Conservation (phyloP, 352 stramenopile species). For the Phytopythium aichiense region DNA sequence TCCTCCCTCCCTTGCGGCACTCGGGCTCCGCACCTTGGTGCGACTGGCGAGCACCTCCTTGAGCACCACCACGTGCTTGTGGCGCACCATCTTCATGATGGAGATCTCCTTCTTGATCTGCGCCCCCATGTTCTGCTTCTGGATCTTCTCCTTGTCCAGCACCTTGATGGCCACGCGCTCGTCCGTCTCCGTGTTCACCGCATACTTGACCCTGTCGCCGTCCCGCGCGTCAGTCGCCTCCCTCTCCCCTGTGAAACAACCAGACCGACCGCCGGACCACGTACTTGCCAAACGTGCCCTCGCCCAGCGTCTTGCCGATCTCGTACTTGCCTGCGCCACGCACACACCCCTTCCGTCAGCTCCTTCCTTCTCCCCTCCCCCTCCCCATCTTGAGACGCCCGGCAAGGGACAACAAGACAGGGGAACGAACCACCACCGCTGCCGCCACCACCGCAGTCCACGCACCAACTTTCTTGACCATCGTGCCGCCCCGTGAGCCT, state of each 20-base stretch:
- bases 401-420: background rate
- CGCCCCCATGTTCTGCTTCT: slow-evolving; percentile 97
- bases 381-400: background rate
- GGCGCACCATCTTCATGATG: slow-evolving; percentile 97
- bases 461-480: slow-evolving; percentile 65
- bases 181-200: slow-evolving; percentile 94
- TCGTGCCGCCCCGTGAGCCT: slow-evolving; percentile 4
- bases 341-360: background rate
- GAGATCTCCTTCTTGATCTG: slow-evolving; percentile 99
- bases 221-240: slow-evolving; percentile 1
- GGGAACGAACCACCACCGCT: background rate
- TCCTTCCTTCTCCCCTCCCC: background rate
- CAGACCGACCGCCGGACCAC: slow-evolving; percentile 13
- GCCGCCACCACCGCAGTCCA: background rate
- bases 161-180: slow-evolving; percentile 97
- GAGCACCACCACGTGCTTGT: slow-evolving; percentile 87
- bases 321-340: slow-evolving; percentile 93
- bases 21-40: slow-evolving; percentile 83
- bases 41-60: slow-evolving; percentile 89
- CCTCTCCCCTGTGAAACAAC: background rate
- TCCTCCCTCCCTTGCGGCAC: background rate
- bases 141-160: slow-evolving; percentile 98
- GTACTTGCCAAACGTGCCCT: slow-evolving; percentile 97
- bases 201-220: slow-evolving; percentile 87
- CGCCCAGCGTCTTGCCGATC: slow-evolving; percentile 94